These are phyloP conservation scores for Saccharomyces cerevisiae DNA, from an alignment of 805 yeast genomes.

Conservation along the genomic window DNA sequence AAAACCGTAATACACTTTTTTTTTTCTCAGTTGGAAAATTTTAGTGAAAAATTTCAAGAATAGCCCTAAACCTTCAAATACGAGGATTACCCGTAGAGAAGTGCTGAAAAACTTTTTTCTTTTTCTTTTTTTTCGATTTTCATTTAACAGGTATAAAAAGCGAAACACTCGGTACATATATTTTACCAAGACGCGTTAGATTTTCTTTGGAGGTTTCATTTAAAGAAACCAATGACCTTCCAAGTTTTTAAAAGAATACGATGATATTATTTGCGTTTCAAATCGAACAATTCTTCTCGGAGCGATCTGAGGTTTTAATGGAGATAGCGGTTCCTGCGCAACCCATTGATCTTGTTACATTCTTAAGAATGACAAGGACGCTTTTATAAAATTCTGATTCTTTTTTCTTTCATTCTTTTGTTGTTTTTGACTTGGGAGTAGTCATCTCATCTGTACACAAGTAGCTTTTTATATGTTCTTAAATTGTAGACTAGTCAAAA, in stretches of 20 bases:
- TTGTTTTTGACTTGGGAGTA: neutral
- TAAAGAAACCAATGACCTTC: constrained; percentile 29
- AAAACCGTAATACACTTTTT: neutral
- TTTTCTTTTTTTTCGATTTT: neutral
- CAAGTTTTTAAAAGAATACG: constrained; percentile 33
- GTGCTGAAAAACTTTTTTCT: neutral
- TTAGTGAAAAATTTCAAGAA: constrained; percentile 4
- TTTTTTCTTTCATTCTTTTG: constrained; percentile 9
- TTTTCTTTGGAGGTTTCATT: constrained; percentile 2
- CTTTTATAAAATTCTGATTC: constrained; percentile 33
- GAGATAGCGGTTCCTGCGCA: constrained; percentile 34
- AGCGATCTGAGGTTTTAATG: constrained; percentile 28
- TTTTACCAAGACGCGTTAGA: neutral
- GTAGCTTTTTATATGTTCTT: neutral
- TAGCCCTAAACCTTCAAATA: neutral
- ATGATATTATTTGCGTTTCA: constrained; percentile 31
- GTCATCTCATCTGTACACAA: neutral
- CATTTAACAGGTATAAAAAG: neutral
- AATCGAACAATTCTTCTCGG: constrained; percentile 31
- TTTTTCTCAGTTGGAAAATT: neutral
- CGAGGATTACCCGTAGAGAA: neutral
- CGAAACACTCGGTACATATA: neutral
- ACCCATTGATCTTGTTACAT: constrained; percentile 32
- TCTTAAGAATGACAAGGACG: constrained; percentile 30
- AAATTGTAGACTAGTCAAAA: neutral